Conservation (phyloP, 768 basidiomycete genomes). For the Termitomyces heimii region DNA sequence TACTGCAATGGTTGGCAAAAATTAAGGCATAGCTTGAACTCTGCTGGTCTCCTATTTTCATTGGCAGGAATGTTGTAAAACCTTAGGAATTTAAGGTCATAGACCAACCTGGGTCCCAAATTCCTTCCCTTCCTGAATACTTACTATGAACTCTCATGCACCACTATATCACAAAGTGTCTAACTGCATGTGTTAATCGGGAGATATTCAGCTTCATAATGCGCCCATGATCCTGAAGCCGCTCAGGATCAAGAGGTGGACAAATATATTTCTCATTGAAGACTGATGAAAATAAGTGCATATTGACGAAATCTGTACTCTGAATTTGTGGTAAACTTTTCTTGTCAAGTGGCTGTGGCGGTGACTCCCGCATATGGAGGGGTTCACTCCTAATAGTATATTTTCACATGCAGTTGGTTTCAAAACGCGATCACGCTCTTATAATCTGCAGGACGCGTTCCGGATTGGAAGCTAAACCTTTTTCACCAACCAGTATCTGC, state of each 20-base stretch:
- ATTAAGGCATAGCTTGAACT: too few species aligned
- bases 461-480: background rate
- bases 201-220: background rate
- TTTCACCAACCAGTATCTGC: background rate
- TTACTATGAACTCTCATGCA: background rate
- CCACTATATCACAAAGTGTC: background rate
- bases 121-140: background rate
- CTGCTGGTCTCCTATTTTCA: background rate
- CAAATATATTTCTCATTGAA: background rate
- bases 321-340: background rate
- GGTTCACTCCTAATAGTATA: background rate
- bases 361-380: background rate
- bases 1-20: background rate
- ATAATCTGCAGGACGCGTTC: background rate
- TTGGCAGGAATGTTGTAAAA: background rate
- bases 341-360: background rate
- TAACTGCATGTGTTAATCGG: background rate
- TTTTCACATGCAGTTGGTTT: background rate
- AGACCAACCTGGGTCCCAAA: background rate
- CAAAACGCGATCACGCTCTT: background rate
- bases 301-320: background rate
- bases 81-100: background rate
- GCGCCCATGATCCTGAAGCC: background rate
- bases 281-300: background rate
- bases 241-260: background rate